Evolutionary conservation across 164 flowering plant genomes (phyloP).

Genomic region (Macadamia tetraphylla): DNA sequence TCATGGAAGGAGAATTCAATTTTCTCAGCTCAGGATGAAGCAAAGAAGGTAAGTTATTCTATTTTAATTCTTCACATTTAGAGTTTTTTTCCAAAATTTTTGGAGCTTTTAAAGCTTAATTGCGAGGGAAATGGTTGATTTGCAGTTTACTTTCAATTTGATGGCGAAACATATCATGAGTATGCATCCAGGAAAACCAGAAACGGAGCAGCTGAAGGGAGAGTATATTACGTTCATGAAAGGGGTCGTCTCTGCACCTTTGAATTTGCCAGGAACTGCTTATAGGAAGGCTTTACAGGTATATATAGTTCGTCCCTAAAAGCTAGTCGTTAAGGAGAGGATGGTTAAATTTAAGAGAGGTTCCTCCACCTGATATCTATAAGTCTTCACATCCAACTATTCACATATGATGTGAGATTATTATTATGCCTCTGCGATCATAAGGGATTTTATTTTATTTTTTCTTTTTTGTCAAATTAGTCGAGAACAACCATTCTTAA

Average conservation of each 20-base stretch:
- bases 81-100: neutral
- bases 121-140: neutral
- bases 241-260: conserved; percentile 82
- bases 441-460: too few relatives aligned
- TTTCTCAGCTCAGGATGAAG: conserved; percentile 87
- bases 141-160: conserved; percentile 88
- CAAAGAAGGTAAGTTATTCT: conserved; percentile 57
- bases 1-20: conserved; percentile 53
- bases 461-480: conserved; percentile 20
- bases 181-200: conserved; percentile 69
- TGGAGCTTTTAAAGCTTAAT: neutral
- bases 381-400: too few relatives aligned
- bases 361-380: too few relatives aligned
- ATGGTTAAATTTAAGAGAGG: too few relatives aligned
- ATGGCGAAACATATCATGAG: conserved; percentile 96
- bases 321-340: too few relatives aligned
- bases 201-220: conserved; percentile 73
- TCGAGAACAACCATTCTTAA: conserved; percentile 67
- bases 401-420: too few relatives aligned
- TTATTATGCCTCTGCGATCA: too few relatives aligned
- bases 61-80: too few relatives aligned
- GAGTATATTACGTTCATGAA: conserved; percentile 95
- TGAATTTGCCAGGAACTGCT: conserved; percentile 83
- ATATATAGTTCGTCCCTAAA: neutral
- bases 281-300: conserved; percentile 76